Conservation (phyloP, 1,139 yeast genomes). For the Kurtzmaniella quercitrusa region DNA sequence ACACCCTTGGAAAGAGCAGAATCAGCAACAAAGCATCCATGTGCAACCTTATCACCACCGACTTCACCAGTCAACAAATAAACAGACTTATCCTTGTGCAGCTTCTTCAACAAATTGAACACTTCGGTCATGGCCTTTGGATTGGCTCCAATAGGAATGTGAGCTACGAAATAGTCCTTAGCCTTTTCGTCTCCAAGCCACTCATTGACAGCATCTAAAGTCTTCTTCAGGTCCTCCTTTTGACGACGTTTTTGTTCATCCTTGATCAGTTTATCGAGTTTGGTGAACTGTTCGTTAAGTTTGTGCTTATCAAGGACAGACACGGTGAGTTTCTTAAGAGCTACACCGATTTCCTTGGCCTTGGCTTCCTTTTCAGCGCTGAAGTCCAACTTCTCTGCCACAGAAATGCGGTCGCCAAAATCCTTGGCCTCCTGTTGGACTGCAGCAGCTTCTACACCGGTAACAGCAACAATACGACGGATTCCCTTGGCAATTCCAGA, state of each 20-base stretch:
- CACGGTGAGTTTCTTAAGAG: conserved; percentile 74
- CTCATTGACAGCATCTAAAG: conserved; percentile 71
- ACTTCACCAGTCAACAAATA: conserved; percentile 76
- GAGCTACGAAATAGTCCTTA: conserved; percentile 56
- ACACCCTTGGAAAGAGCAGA: conserved; percentile 68
- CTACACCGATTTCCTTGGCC: conserved; percentile 80
- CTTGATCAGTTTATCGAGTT: conserved; percentile 79
- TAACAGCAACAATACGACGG: conserved; percentile 95
- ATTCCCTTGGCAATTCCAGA: conserved; percentile 98
- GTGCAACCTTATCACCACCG: conserved; percentile 71
- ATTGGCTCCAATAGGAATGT: conserved; percentile 70
- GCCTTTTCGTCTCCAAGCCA: conserved; percentile 48
- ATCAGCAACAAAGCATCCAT: conserved; percentile 85
- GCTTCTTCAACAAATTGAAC: conserved; percentile 75
- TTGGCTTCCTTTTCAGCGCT: conserved; percentile 72
- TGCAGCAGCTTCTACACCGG: conserved; percentile 85
- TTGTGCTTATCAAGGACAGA: conserved; percentile 78
- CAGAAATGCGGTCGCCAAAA: conserved; percentile 56
- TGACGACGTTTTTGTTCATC: conserved; percentile 85
- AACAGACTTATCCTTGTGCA: conserved; percentile 69
- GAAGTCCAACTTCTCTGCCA: conserved; percentile 54
- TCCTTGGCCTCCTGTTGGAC: conserved; percentile 82
- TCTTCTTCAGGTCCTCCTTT: conserved; percentile 81
- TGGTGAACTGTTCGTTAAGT: conserved; percentile 68
- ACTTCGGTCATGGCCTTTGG: conserved; percentile 96